A percentile compares a stretch with the other conserved stretches of the same genome.
phyloP scores from a whole-genome alignment of 2,329 filamentous ascomycete genomes.

The Botrytis aclada region DNA sequence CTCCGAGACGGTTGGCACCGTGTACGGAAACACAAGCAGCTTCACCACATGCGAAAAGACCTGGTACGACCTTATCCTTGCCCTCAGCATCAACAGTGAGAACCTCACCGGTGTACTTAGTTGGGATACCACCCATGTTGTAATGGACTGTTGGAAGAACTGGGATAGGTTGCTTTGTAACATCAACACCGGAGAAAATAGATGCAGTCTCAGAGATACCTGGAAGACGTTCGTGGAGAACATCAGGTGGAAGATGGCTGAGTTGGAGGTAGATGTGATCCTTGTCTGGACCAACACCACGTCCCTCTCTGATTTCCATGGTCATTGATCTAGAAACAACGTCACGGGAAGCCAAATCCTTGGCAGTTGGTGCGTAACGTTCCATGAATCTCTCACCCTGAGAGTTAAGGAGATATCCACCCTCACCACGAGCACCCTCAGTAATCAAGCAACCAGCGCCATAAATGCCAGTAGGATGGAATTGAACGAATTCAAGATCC shows the following conservation, averaged over 20 bases:
- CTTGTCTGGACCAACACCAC: slow-evolving; percentile 45
- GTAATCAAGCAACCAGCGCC: slow-evolving; percentile 50
- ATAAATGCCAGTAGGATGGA: slow-evolving; percentile 50
- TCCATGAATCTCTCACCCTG: slow-evolving; percentile 51
- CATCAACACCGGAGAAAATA: slow-evolving; percentile 49
- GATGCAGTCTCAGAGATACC: slow-evolving; percentile 50
- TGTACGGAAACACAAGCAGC: slow-evolving; percentile 49
- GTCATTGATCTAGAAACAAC: slow-evolving; percentile 49
- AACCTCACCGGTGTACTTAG: slow-evolving; percentile 48
- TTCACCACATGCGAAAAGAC: slow-evolving; percentile 48
- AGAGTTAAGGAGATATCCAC: slow-evolving; percentile 48
- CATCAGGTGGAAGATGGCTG: slow-evolving; percentile 45
- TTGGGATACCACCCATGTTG: slow-evolving; percentile 50
- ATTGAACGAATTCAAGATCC: slow-evolving; percentile 52
- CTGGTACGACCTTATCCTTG: slow-evolving; percentile 43
- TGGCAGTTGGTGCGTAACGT: slow-evolving; percentile 49
- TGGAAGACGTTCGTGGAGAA: slow-evolving; percentile 47
- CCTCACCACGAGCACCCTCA: slow-evolving; percentile 49
- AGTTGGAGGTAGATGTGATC: slow-evolving; percentile 49
- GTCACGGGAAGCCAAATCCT: slow-evolving; percentile 48
- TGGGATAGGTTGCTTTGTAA: slow-evolving; percentile 47
- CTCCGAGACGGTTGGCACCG: slow-evolving; percentile 47
- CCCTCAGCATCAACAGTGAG: slow-evolving; percentile 42
- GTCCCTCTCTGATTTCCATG: slow-evolving; percentile 47
- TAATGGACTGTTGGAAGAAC: slow-evolving; percentile 52